Evolutionary conservation across 176 grass and related monocot species (phyloP).

Genomic region (Eragrostis nindensis): DNA sequence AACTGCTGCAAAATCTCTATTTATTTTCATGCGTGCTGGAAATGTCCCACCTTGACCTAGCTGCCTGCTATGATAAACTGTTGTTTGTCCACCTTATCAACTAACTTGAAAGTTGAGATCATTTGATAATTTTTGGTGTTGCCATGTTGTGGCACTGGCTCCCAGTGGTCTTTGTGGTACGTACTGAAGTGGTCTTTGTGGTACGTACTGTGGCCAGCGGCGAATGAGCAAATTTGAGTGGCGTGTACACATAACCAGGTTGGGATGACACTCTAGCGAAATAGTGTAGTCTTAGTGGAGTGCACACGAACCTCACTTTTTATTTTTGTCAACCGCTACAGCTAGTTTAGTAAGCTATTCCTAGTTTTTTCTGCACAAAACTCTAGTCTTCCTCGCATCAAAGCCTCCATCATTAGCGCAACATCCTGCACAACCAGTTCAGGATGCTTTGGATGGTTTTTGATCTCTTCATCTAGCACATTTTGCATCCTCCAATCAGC

Average conservation of each 20-base stretch:
- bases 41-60: neutral
- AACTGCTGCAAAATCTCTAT: no score
- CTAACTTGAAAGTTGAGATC: no score
- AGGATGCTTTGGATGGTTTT: constrained; percentile 62
- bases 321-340: neutral
- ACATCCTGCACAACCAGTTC: neutral
- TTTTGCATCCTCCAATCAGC: constrained; percentile 92
- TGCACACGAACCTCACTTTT: neutral
- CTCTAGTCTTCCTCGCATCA: neutral
- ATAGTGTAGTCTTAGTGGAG: no score
- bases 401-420: neutral
- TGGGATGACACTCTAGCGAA: no score
- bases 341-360: neutral
- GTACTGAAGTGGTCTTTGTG: no score
- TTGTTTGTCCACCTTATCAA: no score
- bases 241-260: no score
- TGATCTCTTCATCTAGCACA: constrained; percentile 89
- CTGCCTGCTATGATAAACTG: neutral
- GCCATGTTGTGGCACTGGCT: neutral
- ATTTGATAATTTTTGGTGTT: neutral
- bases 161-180: neutral
- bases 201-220: neutral
- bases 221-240: no score
- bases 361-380: neutral
- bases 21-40: no score